Evolutionary conservation across 495 filamentous ascomycete genomes (phyloP), one percentile per base, ranked within the genome.

Genomic region (Aspergillus nidulans): DNA sequence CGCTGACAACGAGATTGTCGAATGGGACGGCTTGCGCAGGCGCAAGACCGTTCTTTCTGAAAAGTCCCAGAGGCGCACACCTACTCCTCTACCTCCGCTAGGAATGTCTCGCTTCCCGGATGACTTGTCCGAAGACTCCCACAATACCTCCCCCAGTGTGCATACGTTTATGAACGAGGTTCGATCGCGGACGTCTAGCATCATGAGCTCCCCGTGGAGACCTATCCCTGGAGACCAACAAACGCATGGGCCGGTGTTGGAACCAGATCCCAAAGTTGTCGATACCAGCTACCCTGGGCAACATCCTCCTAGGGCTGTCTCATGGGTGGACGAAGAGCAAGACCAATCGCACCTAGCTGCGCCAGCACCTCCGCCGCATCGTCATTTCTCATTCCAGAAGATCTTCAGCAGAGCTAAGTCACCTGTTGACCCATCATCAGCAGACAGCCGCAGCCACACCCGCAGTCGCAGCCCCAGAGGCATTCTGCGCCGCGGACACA

Each of bases 1-100:
- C 9, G 79, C 72, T 34, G 89, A 95, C 58, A 83, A 89, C 53
- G 87, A 89, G 56, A 72, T 84, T 26, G 83, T 90, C 49, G 91
- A 98, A 71, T 98, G 91, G 90, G 94, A 97, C 75, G 94, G 94
- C 19, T 76, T 98, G 52, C 81, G 91, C 60, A 78, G 94, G 55
- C 83, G 94, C 49, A 88, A 84, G 64, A 97, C 94, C 9, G 77
- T 85, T 10, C 53, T 85, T 36, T 77, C 79, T 18, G 77, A 79
- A 18, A 74, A 68, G 10, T 71, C 71, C 52, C 62, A 60, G 3
- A 49, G 21, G 39, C 60, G 57, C 69, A 56, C 52, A n/a, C 32
- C 53, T 62, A 85, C 79, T 18, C 40, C 81, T 1, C 87, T 94
- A 59, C 91, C 90, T 16, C 94, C 94, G 0, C 71, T 95, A 6